Evolutionary conservation across 129 eudicot species (phyloP), one percentile per base, ranked within the genome.

Genomic region (Pittosporum tobira): DNA sequence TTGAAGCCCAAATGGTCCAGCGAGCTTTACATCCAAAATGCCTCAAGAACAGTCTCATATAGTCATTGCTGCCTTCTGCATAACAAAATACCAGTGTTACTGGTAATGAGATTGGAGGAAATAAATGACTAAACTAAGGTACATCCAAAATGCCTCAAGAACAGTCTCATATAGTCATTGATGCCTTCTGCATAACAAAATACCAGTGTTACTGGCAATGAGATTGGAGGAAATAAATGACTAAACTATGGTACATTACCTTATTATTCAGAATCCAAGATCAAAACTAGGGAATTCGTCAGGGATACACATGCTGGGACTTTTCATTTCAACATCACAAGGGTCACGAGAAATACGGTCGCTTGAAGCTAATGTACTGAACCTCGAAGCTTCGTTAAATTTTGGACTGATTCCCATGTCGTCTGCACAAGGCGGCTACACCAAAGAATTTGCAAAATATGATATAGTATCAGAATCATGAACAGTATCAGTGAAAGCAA

Each of bases 211-310:
- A n/a, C 14, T 19, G 51, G 29, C 1, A 27, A 18, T 12, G 25
- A 50, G 20, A 22, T 38, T 14, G 11, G 44, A 6, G 14, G 18
- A 31, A 56, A 10, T 30, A 12, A 56, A 2, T 2, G 14, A 56
- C 30, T 31, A 22, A 56, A 19, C 25, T 30, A 31, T 29, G 61
- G 27, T 1, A 19, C 61, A 56, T 5, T n/a, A 20, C 64, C 34
- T 47, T 53, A 69, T 58, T 79, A n/a, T n/a, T n/a, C 79, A 83
- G 73, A 86, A 68, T 59, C 96, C 94, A 65, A 91, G 87, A 79
- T 91, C 96, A 70, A 87, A 91, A 77, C 88, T 83, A 48, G 98
- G 98, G 55, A 68, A 56, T 40, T 83, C 90, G 15, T 57, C 75
- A 46, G 48, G 44, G 36, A 53, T 62, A 38, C 5, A 63, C 20